phyloP scores from a whole-genome alignment of 371 early-diverging fungal genomes.

The Mucor circinelloides region DNA sequence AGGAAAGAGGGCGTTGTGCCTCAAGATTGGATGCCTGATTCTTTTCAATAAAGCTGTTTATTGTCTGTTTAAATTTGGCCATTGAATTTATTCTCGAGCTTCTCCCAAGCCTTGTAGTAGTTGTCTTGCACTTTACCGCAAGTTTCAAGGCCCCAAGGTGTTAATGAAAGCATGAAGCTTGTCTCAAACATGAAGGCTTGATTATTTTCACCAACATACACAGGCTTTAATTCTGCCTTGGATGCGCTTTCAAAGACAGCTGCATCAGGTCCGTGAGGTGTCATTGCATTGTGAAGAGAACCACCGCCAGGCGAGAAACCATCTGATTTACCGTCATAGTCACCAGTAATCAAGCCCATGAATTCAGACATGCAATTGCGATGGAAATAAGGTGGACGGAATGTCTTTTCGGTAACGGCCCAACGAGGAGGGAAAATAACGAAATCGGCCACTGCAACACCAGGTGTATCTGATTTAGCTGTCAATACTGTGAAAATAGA shows the following conservation, averaged over 20 bases:
- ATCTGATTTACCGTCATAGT: slow-evolving; percentile 93
- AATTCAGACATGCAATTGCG: slow-evolving; percentile 96
- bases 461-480: slow-evolving; percentile 85
- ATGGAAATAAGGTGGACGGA: slow-evolving; percentile 96
- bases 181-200: slow-evolving; percentile 98
- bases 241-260: slow-evolving; percentile 80
- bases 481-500: slow-evolving; percentile 96
- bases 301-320: slow-evolving; percentile 94
- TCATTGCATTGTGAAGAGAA: slow-evolving; percentile 85
- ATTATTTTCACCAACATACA: slow-evolving; percentile 79
- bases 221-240: slow-evolving; percentile 74
- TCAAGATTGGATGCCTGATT: slow-evolving; percentile 62
- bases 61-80: not conserved
- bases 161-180: slow-evolving; percentile 76
- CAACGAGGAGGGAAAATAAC: slow-evolving; percentile 98
- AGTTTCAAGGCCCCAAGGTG: slow-evolving; percentile 83
- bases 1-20: slow-evolving; percentile 64
- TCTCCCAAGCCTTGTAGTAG: slow-evolving; percentile 80
- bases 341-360: slow-evolving; percentile 93
- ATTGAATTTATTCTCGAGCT: slow-evolving; percentile 57
- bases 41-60: slow-evolving; percentile 5
- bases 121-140: slow-evolving; percentile 75
- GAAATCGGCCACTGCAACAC: slow-evolving; percentile 93
- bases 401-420: slow-evolving; percentile 90
- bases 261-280: slow-evolving; percentile 92